Conservation (phyloP, 2,329 filamentous ascomycete species). For the Penicillium italicum region DNA sequence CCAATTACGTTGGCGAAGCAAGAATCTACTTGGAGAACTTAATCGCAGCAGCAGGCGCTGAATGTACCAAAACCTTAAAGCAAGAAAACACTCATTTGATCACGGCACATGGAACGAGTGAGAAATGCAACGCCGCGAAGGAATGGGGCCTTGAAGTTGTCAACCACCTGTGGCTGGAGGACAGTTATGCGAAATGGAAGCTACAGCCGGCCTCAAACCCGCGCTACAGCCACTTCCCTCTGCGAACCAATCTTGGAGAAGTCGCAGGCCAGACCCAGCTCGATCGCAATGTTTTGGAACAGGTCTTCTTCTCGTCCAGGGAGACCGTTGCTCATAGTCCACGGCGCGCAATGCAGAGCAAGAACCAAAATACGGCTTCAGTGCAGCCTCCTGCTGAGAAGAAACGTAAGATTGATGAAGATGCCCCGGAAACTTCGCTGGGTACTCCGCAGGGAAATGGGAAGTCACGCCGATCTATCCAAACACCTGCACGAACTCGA, state of each 20-base stretch:
- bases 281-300: constrained; percentile 68
- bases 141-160: constrained; percentile 90
- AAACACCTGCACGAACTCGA: constrained; percentile 54
- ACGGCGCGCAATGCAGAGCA: constrained; percentile 34
- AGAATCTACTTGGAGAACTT: constrained; percentile 91
- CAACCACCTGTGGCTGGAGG: constrained; percentile 96
- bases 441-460: constrained; percentile 28
- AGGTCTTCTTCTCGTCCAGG: constrained; percentile 56
- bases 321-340: constrained; percentile 20
- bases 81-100: constrained; percentile 94
- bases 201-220: constrained; percentile 67
- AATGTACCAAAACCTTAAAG: constrained; percentile 93
- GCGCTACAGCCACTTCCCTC: constrained; percentile 82
- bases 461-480: constrained; percentile 33
- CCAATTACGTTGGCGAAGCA: constrained; percentile 94
- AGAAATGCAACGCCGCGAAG: constrained; percentile 86
- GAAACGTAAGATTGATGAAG: constrained; percentile 16
- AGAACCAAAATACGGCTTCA: constrained; percentile 32
- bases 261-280: constrained; percentile 86
- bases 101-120: constrained; percentile 81
- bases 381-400: constrained; percentile 25
- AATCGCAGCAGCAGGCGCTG: constrained; percentile 75
- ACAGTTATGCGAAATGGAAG: constrained; percentile 88
- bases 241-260: constrained; percentile 85
- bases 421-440: constrained; percentile 16